These are phyloP conservation scores for Acanthamoeba royreba DNA, from an alignment of 208 protist species.

Conservation along the genomic window DNA sequence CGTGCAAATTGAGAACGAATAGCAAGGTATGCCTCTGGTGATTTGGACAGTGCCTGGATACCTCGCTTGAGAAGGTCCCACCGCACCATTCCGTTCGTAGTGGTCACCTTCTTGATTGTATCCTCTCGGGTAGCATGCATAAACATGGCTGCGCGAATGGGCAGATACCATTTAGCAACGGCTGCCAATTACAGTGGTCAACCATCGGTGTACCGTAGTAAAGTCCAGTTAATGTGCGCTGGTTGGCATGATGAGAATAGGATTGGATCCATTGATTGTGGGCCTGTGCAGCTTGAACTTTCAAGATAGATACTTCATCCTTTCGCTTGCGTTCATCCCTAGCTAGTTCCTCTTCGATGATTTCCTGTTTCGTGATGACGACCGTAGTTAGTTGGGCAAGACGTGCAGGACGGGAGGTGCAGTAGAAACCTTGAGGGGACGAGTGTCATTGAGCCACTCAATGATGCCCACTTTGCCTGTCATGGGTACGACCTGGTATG, in stretches of 20 bases:
- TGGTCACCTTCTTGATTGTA: constrained; percentile 47
- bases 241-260: constrained; percentile 22
- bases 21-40: constrained; percentile 76
- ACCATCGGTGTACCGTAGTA: constrained; percentile 52
- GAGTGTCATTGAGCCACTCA: constrained; percentile 87
- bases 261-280: constrained; percentile 66
- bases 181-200: too few relatives aligned
- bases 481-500: constrained; percentile 84
- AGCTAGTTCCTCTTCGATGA: constrained; percentile 72
- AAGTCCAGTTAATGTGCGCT: neutral
- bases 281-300: constrained; percentile 49
- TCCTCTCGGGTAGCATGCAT: constrained; percentile 35
- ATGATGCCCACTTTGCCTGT: constrained; percentile 85
- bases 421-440: constrained; percentile 78
- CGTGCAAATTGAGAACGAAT: constrained; percentile 80
- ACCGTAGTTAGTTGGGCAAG: too few relatives aligned
- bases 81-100: neutral
- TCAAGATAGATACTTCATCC: constrained; percentile 53
- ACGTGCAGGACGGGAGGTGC: neutral
- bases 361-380: constrained; percentile 36
- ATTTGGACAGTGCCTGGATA: constrained; percentile 69
- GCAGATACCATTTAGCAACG: too few relatives aligned
- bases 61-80: constrained; percentile 46
- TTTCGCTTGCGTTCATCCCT: neutral
- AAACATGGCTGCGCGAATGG: neutral